Percentiles rank a stretch among this genome's conserved stretches.
These are phyloP conservation scores for Actinidia chinensis DNA, from an alignment of 179 eudicot species.

Conservation along the genomic window DNA sequence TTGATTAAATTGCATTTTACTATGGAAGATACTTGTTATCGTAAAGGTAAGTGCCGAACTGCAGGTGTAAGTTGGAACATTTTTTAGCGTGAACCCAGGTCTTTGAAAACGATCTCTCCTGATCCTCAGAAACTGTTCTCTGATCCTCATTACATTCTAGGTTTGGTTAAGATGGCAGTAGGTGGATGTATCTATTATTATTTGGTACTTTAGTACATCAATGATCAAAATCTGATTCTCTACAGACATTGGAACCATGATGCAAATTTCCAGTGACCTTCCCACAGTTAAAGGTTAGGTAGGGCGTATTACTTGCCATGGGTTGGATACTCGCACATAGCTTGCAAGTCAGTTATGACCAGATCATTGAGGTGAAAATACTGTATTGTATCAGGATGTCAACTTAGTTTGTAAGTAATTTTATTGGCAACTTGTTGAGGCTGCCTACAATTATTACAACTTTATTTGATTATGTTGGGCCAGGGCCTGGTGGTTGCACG, in stretches of 20 bases:
- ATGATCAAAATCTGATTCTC: not conserved
- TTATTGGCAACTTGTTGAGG: not conserved
- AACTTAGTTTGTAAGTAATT: no score
- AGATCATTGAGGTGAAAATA: not conserved
- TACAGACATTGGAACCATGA: not conserved
- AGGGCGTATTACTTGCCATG: not conserved
- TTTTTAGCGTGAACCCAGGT: not conserved
- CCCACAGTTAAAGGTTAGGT: not conserved
- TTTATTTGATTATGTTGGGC: not conserved
- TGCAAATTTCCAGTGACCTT: not conserved
- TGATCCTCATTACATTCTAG: not conserved
- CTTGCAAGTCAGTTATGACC: not conserved
- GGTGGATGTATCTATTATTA: not conserved
- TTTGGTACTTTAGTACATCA: not conserved
- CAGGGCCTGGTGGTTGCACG: not conserved
- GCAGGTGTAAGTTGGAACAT: not conserved
- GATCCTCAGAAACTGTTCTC: not conserved
- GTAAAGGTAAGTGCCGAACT: not conserved
- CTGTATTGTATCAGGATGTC: not conserved
- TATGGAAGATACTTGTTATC: not conserved
- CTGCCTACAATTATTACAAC: not conserved
- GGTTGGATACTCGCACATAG: not conserved
- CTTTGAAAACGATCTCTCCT: not conserved
- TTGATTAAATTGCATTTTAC: not conserved
- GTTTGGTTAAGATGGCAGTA: no score